Conservation (phyloP, 2,329 filamentous ascomycete genomes). For the Phyllosticta citrichinensis region DNA sequence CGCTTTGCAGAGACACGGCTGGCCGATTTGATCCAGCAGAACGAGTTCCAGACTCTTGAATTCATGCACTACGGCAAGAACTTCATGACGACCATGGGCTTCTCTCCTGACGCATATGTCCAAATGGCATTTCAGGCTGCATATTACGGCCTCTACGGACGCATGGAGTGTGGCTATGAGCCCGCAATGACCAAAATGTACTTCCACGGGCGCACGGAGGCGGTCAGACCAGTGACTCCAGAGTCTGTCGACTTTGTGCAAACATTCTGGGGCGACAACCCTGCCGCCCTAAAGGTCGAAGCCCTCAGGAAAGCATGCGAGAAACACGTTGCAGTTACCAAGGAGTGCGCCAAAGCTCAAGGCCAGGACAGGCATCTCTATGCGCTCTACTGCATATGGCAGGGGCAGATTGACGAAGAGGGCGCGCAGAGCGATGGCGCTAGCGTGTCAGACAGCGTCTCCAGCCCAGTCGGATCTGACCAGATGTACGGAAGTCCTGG, state of each 20-base stretch:
- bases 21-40: constrained; percentile 90
- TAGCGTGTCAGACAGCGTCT: constrained; percentile 46
- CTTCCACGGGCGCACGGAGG: constrained; percentile 89
- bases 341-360: constrained; percentile 77
- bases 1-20: constrained; percentile 92
- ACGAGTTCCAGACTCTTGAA: constrained; percentile 88
- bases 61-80: constrained; percentile 89
- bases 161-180: constrained; percentile 91
- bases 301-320: constrained; percentile 74
- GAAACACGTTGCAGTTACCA: constrained; percentile 70
- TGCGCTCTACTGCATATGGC: constrained; percentile 90
- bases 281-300: constrained; percentile 72
- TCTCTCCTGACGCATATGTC: constrained; percentile 93
- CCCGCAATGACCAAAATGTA: constrained; percentile 96
- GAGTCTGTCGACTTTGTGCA: constrained; percentile 83
- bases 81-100: constrained; percentile 94
- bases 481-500: constrained; percentile 41
- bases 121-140: constrained; percentile 99
- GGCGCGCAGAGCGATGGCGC: constrained; percentile 43
- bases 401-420: constrained; percentile 72
- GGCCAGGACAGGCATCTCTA: constrained; percentile 92
- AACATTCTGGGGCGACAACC: constrained; percentile 89
- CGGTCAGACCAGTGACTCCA: constrained; percentile 73
- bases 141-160: constrained; percentile 92
- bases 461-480: constrained; percentile 27